These are phyloP conservation scores for Aulographum hederae DNA, from an alignment of 2,329 filamentous ascomycete species.

Conservation along the genomic window DNA sequence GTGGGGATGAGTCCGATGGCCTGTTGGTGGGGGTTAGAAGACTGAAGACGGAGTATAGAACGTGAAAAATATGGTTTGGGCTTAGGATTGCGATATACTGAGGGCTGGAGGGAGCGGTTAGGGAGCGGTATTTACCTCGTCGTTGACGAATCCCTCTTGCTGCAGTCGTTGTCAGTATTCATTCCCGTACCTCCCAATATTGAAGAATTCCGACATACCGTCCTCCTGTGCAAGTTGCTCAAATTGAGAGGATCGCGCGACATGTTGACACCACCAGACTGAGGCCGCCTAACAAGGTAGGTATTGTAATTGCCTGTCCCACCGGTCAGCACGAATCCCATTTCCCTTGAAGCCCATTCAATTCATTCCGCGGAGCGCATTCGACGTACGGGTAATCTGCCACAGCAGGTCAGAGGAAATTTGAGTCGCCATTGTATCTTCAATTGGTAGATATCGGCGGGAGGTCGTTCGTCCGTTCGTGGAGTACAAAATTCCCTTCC, in stretches of 20 bases:
- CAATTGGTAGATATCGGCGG: background rate
- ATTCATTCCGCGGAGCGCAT: no score
- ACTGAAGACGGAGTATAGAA: no score
- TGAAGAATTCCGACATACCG: slow-evolving; percentile 35
- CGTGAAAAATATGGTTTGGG: background rate
- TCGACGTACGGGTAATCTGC: slow-evolving; percentile 86
- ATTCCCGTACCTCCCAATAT: slow-evolving; percentile 5
- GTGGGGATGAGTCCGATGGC: slow-evolving; percentile 62
- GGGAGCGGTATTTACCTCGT: no score
- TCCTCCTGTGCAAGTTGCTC: slow-evolving; percentile 77
- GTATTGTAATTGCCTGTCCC: slow-evolving; percentile 74
- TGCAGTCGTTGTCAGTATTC: slow-evolving; percentile 16
- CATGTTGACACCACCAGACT: slow-evolving; percentile 66
- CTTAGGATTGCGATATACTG: slow-evolving; percentile 2
- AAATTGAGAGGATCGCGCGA: slow-evolving; percentile 91
- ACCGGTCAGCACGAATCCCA: no score
- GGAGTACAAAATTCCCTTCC: background rate
- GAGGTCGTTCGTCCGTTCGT: background rate
- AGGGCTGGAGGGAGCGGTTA: slow-evolving; percentile 4
- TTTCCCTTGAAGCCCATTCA: no score
- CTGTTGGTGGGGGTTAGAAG: no score
- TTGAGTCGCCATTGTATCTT: background rate
- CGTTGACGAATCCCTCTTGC: slow-evolving; percentile 86
- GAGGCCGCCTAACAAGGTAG: slow-evolving; percentile 80
- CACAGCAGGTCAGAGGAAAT: slow-evolving; percentile 74